A percentile compares a stretch with the other conserved stretches of the same genome.
phyloP scores from a whole-genome alignment of 495 filamentous ascomycete genomes.

The Aspergillus avenaceus region DNA sequence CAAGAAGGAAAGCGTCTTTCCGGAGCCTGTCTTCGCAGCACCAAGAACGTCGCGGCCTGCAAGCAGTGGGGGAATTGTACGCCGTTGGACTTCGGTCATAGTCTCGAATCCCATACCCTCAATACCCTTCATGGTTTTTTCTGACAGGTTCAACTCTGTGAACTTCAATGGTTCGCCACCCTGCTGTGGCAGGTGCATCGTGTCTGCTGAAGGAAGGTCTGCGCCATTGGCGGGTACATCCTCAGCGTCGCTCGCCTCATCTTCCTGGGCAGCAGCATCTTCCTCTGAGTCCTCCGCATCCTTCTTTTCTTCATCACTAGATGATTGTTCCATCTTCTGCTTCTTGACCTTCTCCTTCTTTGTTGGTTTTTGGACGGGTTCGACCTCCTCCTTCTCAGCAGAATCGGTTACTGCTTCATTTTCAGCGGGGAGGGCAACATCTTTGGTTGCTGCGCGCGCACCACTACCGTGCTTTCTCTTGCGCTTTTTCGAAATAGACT shows the following conservation, averaged over 20 bases:
- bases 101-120: slow-evolving; percentile 86
- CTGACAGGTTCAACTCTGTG: slow-evolving; percentile 76
- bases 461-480: slow-evolving; percentile 52
- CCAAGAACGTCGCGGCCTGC: slow-evolving; percentile 92
- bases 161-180: slow-evolving; percentile 60
- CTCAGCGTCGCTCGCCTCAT: slow-evolving; percentile 21
- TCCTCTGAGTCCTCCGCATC: slow-evolving; percentile 18
- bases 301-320: slow-evolving; percentile 31
- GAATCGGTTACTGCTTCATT: slow-evolving; percentile 11
- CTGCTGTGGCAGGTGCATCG: slow-evolving; percentile 53
- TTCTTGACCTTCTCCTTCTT: slow-evolving; percentile 31
- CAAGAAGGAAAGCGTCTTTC: slow-evolving; percentile 92
- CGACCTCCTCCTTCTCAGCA: slow-evolving; percentile 23
- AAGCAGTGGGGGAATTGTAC: slow-evolving; percentile 81
- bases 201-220: slow-evolving; percentile 48
- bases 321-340: slow-evolving; percentile 31
- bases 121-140: slow-evolving; percentile 84
- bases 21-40: slow-evolving; percentile 93
- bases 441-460: slow-evolving; percentile 9
- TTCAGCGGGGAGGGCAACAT: slow-evolving; percentile 6
- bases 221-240: slow-evolving; percentile 20
- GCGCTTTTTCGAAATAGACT: slow-evolving; percentile 62
- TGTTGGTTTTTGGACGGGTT: slow-evolving; percentile 24
- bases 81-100: slow-evolving; percentile 94
- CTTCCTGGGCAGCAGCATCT: slow-evolving; percentile 19